Conservation (phyloP, 495 filamentous ascomycete genomes). For the Aspergillus olivimuriae region DNA sequence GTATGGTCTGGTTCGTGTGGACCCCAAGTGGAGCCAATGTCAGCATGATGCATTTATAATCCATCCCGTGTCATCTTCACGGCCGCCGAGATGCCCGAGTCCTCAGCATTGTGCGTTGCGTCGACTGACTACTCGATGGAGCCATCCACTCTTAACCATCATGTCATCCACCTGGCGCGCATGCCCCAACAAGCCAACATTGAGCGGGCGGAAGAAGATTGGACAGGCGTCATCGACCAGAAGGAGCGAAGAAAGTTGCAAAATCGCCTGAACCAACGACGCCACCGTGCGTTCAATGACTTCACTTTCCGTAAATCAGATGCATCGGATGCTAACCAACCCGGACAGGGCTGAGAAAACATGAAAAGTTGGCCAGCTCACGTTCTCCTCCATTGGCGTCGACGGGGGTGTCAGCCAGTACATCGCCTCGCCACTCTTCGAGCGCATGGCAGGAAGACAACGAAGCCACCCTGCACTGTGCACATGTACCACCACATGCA, state of each 20-base stretch:
- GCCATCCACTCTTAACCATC: too few species aligned
- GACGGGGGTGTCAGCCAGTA: background rate
- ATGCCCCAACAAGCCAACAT: constrained; percentile 14
- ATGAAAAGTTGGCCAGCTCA: background rate
- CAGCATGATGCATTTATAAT: too few species aligned
- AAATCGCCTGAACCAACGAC: constrained; percentile 15
- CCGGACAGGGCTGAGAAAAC: background rate
- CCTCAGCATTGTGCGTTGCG: too few species aligned
- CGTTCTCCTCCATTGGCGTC: background rate
- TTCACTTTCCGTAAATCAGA: background rate
- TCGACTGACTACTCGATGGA: too few species aligned
- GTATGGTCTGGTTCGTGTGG: too few species aligned
- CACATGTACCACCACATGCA: background rate
- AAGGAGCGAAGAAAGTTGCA: constrained; percentile 9
- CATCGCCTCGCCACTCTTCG: background rate
- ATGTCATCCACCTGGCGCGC: constrained; percentile 3
- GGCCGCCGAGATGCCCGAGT: too few species aligned
- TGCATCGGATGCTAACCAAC: background rate
- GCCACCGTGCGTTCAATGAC: constrained; percentile 13
- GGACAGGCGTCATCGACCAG: constrained; percentile 14
- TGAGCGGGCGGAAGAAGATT: constrained; percentile 9
- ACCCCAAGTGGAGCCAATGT: too few species aligned
- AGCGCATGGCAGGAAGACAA: too few species aligned
- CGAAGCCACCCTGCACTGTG: too few species aligned
- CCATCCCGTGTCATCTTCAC: too few species aligned